phyloP scores from a whole-genome alignment of 345 rosid genomes.

The Salix purpurea region DNA sequence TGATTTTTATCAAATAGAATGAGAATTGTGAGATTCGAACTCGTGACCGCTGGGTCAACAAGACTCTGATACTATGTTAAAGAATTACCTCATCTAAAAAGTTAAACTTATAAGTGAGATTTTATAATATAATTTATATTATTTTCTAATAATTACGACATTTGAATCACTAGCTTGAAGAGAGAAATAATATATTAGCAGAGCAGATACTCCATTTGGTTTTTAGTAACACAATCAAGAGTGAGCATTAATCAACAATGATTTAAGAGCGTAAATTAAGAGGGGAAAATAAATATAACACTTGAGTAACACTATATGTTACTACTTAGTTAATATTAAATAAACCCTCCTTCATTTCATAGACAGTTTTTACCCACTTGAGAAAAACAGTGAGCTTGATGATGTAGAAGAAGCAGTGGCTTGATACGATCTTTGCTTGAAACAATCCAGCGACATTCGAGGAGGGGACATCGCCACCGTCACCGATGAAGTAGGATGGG shows the following conservation, averaged over 20 bases:
- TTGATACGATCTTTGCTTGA: constrained; percentile 58
- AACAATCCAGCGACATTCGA: constrained; percentile 69
- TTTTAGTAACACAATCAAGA: constrained; percentile 6
- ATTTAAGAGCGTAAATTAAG: not conserved
- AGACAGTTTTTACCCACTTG: constrained; percentile 37
- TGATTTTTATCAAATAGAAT: no score
- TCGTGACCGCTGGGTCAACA: no score
- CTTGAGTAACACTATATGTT: constrained; percentile 6
- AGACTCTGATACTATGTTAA: no score
- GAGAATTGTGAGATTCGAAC: no score
- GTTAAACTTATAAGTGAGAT: no score
- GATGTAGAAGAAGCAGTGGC: constrained; percentile 53
- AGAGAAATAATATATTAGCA: constrained; percentile 2
- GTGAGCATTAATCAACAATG: constrained; percentile 10
- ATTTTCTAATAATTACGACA: no score
- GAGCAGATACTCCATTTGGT: not conserved
- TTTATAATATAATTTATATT: no score
- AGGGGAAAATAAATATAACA: not conserved
- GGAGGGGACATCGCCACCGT: constrained; percentile 64
- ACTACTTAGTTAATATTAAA: constrained; percentile 1
- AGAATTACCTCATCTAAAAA: no score
- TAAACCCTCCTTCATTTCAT: not conserved
- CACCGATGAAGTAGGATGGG: constrained; percentile 53
- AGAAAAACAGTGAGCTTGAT: constrained; percentile 65
- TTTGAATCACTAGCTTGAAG: not conserved